Evolutionary conservation across 495 filamentous ascomycete genomes (phyloP).

Genomic region (Penicillium mononematosum): DNA sequence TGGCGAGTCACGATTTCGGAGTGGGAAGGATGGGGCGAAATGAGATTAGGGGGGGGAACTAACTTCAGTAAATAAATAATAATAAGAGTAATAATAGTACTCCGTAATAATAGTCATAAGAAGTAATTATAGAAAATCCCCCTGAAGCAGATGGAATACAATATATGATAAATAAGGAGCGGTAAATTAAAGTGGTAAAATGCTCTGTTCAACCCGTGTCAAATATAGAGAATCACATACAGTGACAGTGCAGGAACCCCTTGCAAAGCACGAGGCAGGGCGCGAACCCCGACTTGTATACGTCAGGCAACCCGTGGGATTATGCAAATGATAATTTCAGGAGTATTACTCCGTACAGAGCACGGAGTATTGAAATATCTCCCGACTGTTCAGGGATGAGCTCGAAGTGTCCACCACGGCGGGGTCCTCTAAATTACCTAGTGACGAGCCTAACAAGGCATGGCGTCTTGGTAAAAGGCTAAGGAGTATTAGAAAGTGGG

Average conservation of each 20-base stretch:
- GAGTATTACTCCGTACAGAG: too few relatives aligned
- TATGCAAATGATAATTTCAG: neutral
- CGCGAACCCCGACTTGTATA: constrained; percentile 17
- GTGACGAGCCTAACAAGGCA: constrained; percentile 13
- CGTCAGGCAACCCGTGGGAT: constrained; percentile 13
- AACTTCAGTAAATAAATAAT: neutral
- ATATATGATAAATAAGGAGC: neutral
- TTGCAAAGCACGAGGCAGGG: constrained; percentile 26
- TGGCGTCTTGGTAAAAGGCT: neutral
- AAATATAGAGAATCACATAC: constrained; percentile 6
- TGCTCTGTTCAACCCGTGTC: neutral
- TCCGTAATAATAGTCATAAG: neutral
- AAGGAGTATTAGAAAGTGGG: neutral
- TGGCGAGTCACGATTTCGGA: neutral
- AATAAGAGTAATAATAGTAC: neutral
- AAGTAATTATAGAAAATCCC: neutral
- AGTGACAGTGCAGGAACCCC: constrained; percentile 2
- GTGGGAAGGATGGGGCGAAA: constrained; percentile 5
- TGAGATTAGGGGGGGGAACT: neutral
- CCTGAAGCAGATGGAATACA: neutral
- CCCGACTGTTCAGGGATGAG: neutral
- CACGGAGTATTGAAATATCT: neutral
- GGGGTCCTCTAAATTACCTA: constrained; percentile 13
- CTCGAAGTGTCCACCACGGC: constrained; percentile 8
- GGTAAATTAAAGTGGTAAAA: neutral